phyloP scores from a whole-genome alignment of 805 yeast genomes.

The Candida khao-thaluensis region DNA sequence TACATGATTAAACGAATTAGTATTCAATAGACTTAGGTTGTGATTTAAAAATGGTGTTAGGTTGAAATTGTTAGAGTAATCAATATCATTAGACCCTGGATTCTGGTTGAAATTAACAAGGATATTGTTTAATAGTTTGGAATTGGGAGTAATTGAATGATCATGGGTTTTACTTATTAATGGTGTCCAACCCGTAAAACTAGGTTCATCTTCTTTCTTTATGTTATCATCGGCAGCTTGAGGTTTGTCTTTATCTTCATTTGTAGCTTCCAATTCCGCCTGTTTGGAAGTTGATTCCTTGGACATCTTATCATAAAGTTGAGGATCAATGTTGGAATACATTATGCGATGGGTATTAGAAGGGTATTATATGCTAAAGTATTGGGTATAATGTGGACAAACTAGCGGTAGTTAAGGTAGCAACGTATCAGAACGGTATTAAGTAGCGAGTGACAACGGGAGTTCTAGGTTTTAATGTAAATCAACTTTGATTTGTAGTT shows the following conservation, averaged over 20 bases:
- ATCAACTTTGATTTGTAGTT: too few species aligned
- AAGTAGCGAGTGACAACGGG: not conserved
- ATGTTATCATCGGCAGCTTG: not conserved
- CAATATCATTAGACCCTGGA: conserved; percentile 18
- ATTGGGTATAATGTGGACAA: too few species aligned
- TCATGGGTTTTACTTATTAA: conserved; percentile 40
- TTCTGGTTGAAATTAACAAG: conserved; percentile 19
- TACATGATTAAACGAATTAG: conserved; percentile 10
- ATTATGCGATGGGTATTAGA: not conserved
- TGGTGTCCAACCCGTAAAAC: conserved; percentile 44
- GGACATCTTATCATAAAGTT: conserved; percentile 23
- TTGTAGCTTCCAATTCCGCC: not conserved
- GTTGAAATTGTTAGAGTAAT: conserved; percentile 35
- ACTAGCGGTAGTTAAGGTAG: too few species aligned
- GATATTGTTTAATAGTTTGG: conserved; percentile 21
- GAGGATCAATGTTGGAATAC: conserved; percentile 30
- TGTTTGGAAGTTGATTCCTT: not conserved
- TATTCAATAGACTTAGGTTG: conserved; percentile 19
- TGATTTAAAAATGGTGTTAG: conserved; percentile 44
- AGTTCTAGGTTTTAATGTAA: conserved; percentile 5
- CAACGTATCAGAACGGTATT: too few species aligned
- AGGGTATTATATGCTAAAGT: conserved; percentile 4
- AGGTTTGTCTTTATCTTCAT: not conserved
- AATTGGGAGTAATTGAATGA: conserved; percentile 38
- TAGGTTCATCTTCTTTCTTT: conserved; percentile 12